Evolutionary conservation across 1,139 yeast genomes (phyloP).

Genomic region (Debaryomyces subglobosus): DNA sequence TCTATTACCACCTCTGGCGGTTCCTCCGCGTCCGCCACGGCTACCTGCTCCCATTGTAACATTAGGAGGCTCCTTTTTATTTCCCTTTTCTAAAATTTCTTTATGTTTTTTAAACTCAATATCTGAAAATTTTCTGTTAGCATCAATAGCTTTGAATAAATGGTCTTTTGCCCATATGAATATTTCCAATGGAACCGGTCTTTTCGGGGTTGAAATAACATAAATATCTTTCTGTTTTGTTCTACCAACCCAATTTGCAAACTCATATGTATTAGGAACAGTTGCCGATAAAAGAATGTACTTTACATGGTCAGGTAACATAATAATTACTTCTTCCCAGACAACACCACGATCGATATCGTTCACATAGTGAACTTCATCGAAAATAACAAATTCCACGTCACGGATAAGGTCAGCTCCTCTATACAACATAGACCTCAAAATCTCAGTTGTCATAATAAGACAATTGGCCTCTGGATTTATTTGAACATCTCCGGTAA

Average conservation of each 20-base stretch:
- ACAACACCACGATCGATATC: conserved; percentile 98
- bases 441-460: conserved; percentile 96
- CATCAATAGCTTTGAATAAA: conserved; percentile 72
- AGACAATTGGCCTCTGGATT: conserved; percentile 96
- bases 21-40: conserved; percentile 50
- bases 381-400: conserved; percentile 95
- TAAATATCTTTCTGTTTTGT: conserved; percentile 94
- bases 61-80: conserved; percentile 40
- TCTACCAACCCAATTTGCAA: conserved; percentile 98
- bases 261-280: conserved; percentile 95
- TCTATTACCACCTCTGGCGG: conserved; percentile 46
- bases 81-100: conserved; percentile 47
- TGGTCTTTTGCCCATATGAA: conserved; percentile 74
- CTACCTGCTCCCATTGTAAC: conserved; percentile 46
- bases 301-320: conserved; percentile 94
- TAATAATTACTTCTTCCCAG: conserved; percentile 98
- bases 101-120: conserved; percentile 65
- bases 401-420: conserved; percentile 97
- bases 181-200: conserved; percentile 94
- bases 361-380: conserved; percentile 96
- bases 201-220: conserved; percentile 91
- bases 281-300: conserved; percentile 91
- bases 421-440: conserved; percentile 91
- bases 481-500: conserved; percentile 97
- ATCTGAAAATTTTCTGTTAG: conserved; percentile 69